These are phyloP conservation scores for Solanum sejunctum DNA, from an alignment of 257 asterid genomes.

Conservation along the genomic window DNA sequence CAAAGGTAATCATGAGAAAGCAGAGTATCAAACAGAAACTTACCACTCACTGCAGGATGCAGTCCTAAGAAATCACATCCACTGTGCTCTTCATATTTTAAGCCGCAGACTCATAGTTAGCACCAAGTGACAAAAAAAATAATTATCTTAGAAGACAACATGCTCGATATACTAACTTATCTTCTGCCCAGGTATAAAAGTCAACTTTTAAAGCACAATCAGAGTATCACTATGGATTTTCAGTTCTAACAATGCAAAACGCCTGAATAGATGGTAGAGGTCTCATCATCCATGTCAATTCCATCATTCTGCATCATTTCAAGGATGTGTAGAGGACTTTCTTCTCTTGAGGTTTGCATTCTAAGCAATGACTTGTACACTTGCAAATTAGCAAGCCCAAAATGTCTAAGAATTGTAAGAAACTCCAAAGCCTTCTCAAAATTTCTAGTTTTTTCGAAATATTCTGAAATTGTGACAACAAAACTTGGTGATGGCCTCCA, in stretches of 20 bases:
- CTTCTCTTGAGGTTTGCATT: neutral
- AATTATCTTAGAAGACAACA: neutral
- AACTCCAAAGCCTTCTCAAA: constrained; percentile 13
- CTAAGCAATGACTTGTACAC: constrained; percentile 15
- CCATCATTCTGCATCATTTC: constrained; percentile 16
- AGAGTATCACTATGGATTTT: neutral
- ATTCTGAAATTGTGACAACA: constrained; percentile 9
- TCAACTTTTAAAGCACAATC: neutral
- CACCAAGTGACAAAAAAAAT: neutral
- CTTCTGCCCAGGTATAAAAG: neutral
- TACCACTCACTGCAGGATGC: neutral
- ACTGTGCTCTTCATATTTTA: neutral
- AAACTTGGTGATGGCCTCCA: constrained; percentile 22
- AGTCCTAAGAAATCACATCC: neutral
- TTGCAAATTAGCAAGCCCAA: constrained; percentile 7
- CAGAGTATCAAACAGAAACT: neutral
- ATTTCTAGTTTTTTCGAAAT: constrained; percentile 1
- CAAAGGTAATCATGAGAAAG: neutral
- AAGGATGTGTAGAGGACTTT: constrained; percentile 2
- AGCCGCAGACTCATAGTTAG: neutral
- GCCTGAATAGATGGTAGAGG: neutral
- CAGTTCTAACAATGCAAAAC: neutral
- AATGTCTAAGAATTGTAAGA: constrained; percentile 7
- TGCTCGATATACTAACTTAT: neutral
- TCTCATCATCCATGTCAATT: constrained; percentile 1